Conservation (phyloP, 169 alveolate species). For the Plasmodium billcollinsi region DNA sequence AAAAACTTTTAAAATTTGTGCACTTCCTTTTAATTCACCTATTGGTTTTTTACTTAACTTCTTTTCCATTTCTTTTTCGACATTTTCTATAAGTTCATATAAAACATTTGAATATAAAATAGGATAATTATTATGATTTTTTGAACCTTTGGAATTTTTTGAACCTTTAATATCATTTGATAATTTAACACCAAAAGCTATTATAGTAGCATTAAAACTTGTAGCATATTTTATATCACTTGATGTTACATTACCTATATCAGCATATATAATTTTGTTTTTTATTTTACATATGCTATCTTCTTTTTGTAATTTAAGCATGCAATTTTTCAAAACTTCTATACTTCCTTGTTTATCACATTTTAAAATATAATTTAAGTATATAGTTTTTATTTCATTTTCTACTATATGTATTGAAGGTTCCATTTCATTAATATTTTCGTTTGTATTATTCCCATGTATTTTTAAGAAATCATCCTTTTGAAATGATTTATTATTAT, state of each 20-base stretch:
- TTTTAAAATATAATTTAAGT: slow-evolving; percentile 41
- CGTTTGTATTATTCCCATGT: background rate
- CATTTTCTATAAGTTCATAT: slow-evolving; percentile 30
- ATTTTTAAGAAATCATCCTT: too few species aligned
- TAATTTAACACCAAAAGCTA: slow-evolving; percentile 55
- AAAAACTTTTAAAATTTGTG: slow-evolving; percentile 53
- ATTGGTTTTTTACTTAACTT: slow-evolving; percentile 52
- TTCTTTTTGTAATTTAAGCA: slow-evolving; percentile 15
- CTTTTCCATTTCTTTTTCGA: slow-evolving; percentile 30
- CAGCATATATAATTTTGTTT: slow-evolving; percentile 58
- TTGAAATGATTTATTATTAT: too few species aligned
- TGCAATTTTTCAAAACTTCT: slow-evolving; percentile 37
- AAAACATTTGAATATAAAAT: slow-evolving; percentile 50
- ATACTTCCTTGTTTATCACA: slow-evolving; percentile 73
- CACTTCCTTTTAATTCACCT: slow-evolving; percentile 32
- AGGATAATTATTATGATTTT: background rate
- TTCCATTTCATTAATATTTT: background rate
- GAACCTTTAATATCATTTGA: slow-evolving; percentile 7
- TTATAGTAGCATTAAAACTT: slow-evolving; percentile 52
- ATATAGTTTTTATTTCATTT: slow-evolving; percentile 6
- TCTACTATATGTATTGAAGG: background rate
- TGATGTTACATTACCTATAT: slow-evolving; percentile 51
- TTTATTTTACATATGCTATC: slow-evolving; percentile 34
- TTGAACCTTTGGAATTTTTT: background rate
- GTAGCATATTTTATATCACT: slow-evolving; percentile 58